phyloP scores from a whole-genome alignment of 345 rosid species.

The Mangifera indica region DNA sequence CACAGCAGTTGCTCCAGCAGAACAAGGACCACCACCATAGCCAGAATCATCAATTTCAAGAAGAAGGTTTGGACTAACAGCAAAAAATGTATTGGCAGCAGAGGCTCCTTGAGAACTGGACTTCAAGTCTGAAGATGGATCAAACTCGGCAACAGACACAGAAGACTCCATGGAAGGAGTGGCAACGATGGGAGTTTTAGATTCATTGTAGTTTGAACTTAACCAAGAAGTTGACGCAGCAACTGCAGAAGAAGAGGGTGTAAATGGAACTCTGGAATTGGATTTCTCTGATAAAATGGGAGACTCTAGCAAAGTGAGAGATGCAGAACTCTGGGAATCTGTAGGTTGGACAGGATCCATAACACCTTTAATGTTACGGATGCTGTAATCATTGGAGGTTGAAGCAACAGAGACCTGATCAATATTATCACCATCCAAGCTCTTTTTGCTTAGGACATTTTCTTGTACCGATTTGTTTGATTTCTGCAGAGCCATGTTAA shows the following conservation, averaged over 20 bases:
- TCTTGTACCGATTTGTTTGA: constrained; percentile 43
- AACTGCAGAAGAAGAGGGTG: constrained; percentile 66
- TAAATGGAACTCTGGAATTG: constrained; percentile 49
- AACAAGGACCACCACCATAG: constrained; percentile 98
- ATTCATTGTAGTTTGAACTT: constrained; percentile 55
- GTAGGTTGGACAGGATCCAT: constrained; percentile 41
- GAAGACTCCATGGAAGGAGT: constrained; percentile 70
- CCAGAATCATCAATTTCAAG: constrained; percentile 91
- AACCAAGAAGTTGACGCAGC: constrained; percentile 86
- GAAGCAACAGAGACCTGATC: constrained; percentile 54
- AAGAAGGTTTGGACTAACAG: constrained; percentile 69
- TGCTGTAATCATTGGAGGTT: constrained; percentile 49
- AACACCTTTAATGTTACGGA: constrained; percentile 37
- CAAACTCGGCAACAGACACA: constrained; percentile 60
- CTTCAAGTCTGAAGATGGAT: constrained; percentile 67
- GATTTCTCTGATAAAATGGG: constrained; percentile 85
- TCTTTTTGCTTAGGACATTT: constrained; percentile 48
- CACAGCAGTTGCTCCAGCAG: constrained; percentile 95
- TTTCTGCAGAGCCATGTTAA: constrained; percentile 44
- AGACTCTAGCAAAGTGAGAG: constrained; percentile 60
- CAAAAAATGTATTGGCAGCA: constrained; percentile 48
- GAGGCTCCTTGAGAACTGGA: constrained; percentile 56
- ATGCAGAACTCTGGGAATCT: constrained; percentile 68
- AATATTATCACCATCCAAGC: constrained; percentile 42
- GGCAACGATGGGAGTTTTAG: constrained; percentile 43